Evolutionary conservation across 2,329 filamentous ascomycete species (phyloP), one percentile per base, ranked within the genome.

Genomic region (Microsporum audouinii): DNA sequence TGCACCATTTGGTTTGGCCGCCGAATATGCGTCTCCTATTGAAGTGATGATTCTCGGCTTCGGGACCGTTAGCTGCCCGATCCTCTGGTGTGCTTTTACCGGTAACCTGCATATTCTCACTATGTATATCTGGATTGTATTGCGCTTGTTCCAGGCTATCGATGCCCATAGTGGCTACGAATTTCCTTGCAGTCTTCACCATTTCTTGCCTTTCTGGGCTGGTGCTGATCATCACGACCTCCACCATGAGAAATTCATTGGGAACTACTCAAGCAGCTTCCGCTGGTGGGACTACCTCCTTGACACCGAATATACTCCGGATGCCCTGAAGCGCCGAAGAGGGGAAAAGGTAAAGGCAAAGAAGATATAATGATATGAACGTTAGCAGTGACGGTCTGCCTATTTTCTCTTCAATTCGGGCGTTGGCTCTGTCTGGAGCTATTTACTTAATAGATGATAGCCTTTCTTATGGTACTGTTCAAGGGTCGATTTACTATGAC

Each of bases 121-220:
- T 70, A 97, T 99, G 91, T 99, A 97, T 78, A 73, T 88, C 66
- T 99, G 94, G 94, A 97, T 99, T 70, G 80, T 90, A 59, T 80
- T 91, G 68, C 91, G 94, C 68, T 81, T 99, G 23, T 95, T 95
- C 83, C 94, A 99, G 80, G 94, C 94, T 70, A 95, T 99, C 73
- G 94, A 99, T 74, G 88, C 94, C 34, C 94, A 99, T 80, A 94
- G 88, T 70, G 94, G 94, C 66, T 99, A 97, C 76, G 94, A 99
- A 73, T 97, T 99, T 78, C 94, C 94, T 63, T 99, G 91, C 91
- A 92, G 88, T 71, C 78, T 99, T 77, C 90, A 91, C 76, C 89
- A 96, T 76, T 88, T 97, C 81, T 79, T 99, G 58, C 94, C 94
- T 38, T 91, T 99, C 84, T 99, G 94, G 94, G 92, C 92, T 60